Conservation (phyloP, 139 green algal genomes). For the Mesotaenium endlicherianum region DNA sequence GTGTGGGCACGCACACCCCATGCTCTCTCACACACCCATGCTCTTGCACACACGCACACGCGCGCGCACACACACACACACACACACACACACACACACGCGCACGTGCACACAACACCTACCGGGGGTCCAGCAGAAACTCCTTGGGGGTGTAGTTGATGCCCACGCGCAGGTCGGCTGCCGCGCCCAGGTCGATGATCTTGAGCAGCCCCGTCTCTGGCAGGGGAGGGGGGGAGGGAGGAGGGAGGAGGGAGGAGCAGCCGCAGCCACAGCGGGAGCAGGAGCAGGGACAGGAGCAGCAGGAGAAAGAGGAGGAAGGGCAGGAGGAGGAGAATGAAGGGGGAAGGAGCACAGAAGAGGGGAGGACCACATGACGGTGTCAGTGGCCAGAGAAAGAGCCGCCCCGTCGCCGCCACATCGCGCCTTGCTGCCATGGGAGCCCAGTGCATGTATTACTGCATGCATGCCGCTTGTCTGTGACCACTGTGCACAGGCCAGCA, state of each 20-base stretch:
- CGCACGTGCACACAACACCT: background rate
- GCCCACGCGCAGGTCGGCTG: constrained; percentile 59
- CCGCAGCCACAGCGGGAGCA: no score
- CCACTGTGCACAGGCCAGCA: no score
- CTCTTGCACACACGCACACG: background rate
- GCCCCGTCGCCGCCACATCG: no score
- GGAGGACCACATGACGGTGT: no score
- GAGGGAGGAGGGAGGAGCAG: background rate
- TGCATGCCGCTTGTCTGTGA: no score
- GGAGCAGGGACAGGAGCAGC: background rate
- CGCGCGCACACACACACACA: background rate
- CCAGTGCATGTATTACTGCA: no score
- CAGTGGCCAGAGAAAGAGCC: no score
- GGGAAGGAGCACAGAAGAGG: background rate
- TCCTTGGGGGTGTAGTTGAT: constrained; percentile 62
- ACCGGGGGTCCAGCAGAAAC: constrained; percentile 60
- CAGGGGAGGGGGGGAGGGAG: background rate
- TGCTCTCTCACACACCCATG: no score
- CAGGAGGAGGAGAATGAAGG: background rate
- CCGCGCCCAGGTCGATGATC: constrained; percentile 63
- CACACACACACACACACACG: background rate
- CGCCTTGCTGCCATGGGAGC: no score
- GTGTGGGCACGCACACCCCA: no score
- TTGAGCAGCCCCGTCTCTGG: constrained; percentile 52
- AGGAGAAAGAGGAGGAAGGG: background rate